Evolutionary conservation across 306 rosid genomes (phyloP).

Genomic region (Castanea mollissima): DNA sequence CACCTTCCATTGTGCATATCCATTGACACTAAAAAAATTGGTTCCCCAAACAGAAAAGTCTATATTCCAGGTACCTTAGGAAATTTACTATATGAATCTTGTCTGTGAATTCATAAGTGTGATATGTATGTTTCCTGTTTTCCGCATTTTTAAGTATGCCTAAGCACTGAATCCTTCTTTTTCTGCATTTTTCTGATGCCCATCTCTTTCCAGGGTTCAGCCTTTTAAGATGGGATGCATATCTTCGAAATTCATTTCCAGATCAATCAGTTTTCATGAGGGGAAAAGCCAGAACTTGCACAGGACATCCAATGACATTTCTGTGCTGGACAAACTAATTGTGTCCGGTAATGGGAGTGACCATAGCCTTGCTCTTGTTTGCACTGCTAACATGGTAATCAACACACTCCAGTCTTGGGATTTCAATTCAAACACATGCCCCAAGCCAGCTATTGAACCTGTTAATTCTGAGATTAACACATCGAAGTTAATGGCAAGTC

Average conservation of each 20-base stretch:
- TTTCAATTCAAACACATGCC: constrained; percentile 17
- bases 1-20: background rate
- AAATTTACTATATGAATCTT: background rate
- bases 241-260: constrained; percentile 44
- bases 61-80: background rate
- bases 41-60: background rate
- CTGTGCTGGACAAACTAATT: constrained; percentile 36
- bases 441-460: constrained; percentile 20
- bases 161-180: background rate
- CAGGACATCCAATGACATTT: constrained; percentile 31
- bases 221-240: constrained; percentile 46
- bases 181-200: background rate
- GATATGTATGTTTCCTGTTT: background rate
- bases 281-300: constrained; percentile 31
- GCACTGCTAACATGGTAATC: constrained; percentile 26
- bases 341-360: constrained; percentile 31
- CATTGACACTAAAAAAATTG: background rate
- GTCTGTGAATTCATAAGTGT: background rate
- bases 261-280: constrained; percentile 42
- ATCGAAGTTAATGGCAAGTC: constrained; percentile 18
- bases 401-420: constrained; percentile 36
- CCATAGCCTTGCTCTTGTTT: constrained; percentile 41
- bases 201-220: background rate
- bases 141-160: background rate
- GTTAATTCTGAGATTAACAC: constrained; percentile 26